Evolutionary conservation across 805 yeast species (phyloP), one percentile per base, ranked within the genome.

Genomic region (Kodamaea sagamina): DNA sequence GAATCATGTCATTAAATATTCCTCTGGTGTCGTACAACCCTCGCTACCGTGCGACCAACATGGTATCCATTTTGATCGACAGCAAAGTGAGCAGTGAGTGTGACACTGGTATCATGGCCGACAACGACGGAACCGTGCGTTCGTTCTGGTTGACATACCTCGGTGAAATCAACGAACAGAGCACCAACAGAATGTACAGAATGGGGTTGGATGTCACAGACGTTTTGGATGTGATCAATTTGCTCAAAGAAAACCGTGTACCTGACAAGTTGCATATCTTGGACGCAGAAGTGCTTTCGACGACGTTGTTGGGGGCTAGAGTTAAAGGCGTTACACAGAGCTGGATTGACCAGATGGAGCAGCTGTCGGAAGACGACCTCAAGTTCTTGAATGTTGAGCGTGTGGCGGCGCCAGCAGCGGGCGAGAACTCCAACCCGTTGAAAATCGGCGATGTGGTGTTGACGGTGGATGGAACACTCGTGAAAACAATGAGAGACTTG

Each of bases 141-240:
- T 95, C 93, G 0, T 67, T 90, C 43, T 90, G 97, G 97, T 62
- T 89, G 48, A 77, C 92, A 1, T 89, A 79, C 60, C 71, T 89
- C 41, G 96, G 95, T 12, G 96, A 87, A 51, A 76, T 81, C 38
- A 72, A 68, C 32, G 74, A 76, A 34, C 80, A 79, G 39, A 52
- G 55, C 38, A 71, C 76, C 11, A 93, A 86, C 50, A 75, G 80
- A 18, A 72, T 79, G 47, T 84, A 82, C 61, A 69, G 81, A 44
- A 81, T 86, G 74, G 96, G 95, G 12, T 60, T 89, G 38, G 95
- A 87, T 60, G 82, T 84, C 10, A 75, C 83, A 5, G 86, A 85
- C 44, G 71, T 89, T 19, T 57, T 67, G 42, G 66, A 72, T 43
- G 82, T 86, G 5, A 71, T 89, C 24, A 72, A 77, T 17, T 60